Evolutionary conservation across 106 monocot species (phyloP).

Genomic region (Narthecium ossifragum): DNA sequence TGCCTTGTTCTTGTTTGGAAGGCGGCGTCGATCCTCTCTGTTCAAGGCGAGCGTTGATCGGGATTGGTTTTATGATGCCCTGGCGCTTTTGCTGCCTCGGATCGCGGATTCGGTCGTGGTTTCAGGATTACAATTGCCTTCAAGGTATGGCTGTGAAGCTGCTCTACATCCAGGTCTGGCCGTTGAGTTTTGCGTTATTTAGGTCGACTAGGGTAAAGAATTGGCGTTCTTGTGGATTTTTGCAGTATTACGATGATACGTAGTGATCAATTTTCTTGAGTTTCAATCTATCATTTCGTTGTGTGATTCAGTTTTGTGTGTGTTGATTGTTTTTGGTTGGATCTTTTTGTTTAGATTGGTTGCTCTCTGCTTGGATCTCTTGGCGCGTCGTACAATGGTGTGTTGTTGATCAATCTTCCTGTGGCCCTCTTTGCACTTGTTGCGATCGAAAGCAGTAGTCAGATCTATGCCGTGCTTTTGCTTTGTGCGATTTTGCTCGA

Average conservation of each 20-base stretch:
- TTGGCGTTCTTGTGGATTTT: not conserved
- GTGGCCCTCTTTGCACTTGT: conserved; percentile 75
- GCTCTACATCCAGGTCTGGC: conserved; percentile 70
- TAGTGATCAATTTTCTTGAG: no score
- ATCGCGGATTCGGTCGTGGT: conserved; percentile 59
- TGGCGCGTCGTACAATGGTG: conserved; percentile 75
- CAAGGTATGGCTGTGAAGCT: conserved; percentile 64
- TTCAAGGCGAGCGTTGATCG: not conserved
- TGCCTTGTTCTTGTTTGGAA: no score
- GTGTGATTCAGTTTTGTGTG: not conserved
- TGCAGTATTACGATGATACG: no score
- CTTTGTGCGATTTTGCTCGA: conserved; percentile 66
- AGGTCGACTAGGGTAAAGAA: no score
- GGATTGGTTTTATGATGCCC: conserved; percentile 24
- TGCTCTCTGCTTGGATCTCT: conserved; percentile 79
- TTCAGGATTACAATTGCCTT: conserved; percentile 69
- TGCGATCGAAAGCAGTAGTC: conserved; percentile 85
- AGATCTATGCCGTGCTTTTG: conserved; percentile 80
- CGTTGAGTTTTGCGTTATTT: no score
- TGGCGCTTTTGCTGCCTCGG: conserved; percentile 24
- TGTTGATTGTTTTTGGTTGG: not conserved
- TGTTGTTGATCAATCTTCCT: conserved; percentile 69
- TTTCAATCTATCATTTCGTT: not conserved
- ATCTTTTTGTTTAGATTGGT: conserved; percentile 47
- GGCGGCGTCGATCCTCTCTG: no score